These are phyloP conservation scores for Suillus clintonianus DNA, from an alignment of 768 basidiomycete genomes.

Conservation along the genomic window DNA sequence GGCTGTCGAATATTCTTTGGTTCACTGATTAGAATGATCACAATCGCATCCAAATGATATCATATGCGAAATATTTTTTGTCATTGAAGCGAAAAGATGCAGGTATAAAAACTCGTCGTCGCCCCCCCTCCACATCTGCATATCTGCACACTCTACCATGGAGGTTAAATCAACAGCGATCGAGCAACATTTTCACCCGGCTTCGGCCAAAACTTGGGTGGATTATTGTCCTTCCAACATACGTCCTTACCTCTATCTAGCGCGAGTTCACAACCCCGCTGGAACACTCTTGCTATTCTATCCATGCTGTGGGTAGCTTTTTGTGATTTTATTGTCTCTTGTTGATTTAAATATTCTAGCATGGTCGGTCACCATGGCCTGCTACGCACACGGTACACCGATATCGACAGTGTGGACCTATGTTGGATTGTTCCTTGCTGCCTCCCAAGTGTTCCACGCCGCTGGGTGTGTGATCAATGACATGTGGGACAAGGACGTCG, in stretches of 20 bases:
- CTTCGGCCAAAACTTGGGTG: neutral
- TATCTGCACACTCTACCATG: neutral
- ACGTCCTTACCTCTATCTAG: neutral
- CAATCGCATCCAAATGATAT: too few species aligned
- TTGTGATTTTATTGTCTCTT: neutral
- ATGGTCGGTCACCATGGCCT: neutral
- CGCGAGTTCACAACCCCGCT: neutral
- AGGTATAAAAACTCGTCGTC: neutral
- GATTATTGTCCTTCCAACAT: neutral
- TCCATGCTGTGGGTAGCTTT: neutral
- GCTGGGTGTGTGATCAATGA: too few species aligned
- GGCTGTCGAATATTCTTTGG: too few species aligned
- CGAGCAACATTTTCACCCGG: neutral
- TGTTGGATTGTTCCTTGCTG: too few species aligned
- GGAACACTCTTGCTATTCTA: neutral
- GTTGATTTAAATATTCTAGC: neutral
- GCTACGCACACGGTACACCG: neutral
- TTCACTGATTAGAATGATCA: too few species aligned
- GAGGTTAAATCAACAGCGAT: neutral
- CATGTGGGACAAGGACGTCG: neutral
- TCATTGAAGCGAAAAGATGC: neutral
- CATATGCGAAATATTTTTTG: neutral
- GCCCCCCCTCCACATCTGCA: neutral
- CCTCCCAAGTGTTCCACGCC: too few species aligned
- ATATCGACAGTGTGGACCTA: neutral